phyloP scores from a whole-genome alignment of 2,329 filamentous ascomycete species.

The Aspergillus carbonarius region DNA sequence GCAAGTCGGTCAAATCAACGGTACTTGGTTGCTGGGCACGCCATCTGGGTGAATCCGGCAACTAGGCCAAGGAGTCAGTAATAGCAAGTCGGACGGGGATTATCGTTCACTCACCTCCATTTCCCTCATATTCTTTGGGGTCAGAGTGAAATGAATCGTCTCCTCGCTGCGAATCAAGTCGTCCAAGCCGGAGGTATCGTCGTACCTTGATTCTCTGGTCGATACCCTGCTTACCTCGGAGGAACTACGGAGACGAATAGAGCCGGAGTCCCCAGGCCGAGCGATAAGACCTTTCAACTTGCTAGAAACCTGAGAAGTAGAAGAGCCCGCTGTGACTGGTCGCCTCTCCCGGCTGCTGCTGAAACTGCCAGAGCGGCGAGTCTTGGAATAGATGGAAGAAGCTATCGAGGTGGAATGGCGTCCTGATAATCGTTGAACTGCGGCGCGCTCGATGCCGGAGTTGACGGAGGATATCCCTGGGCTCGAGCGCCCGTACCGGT shows the following conservation, averaged over 20 bases:
- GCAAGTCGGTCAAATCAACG: slow-evolving; percentile 39
- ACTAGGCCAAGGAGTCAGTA: slow-evolving; percentile 18
- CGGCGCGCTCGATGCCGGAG: slow-evolving; percentile 37
- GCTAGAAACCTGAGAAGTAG: slow-evolving; percentile 40
- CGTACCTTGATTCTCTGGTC: slow-evolving; percentile 35
- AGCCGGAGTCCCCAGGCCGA: slow-evolving; percentile 29
- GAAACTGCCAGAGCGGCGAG: slow-evolving; percentile 42
- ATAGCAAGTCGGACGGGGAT: not conserved
- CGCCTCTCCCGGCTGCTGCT: slow-evolving; percentile 39
- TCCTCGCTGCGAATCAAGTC: slow-evolving; percentile 78
- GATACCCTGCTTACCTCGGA: slow-evolving; percentile 37
- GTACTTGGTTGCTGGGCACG: slow-evolving; percentile 34
- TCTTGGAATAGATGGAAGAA: slow-evolving; percentile 26
- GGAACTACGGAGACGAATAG: slow-evolving; percentile 34
- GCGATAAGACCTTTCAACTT: slow-evolving; percentile 46
- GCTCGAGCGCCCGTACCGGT: slow-evolving; percentile 21
- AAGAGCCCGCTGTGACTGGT: slow-evolving; percentile 41
- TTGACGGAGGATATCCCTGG: slow-evolving; percentile 24
- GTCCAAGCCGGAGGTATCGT: slow-evolving; percentile 70
- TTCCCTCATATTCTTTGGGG: slow-evolving; percentile 74
- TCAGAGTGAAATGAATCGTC: slow-evolving; percentile 79
- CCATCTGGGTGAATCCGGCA: slow-evolving; percentile 36
- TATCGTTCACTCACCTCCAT: slow-evolving; percentile 60
- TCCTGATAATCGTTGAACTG: slow-evolving; percentile 40
- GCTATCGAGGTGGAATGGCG: slow-evolving; percentile 31